A percentile compares a stretch with the other conserved stretches of the same genome.
Evolutionary conservation across 2,329 filamentous ascomycete genomes (phyloP).

Genomic region (Dactylellina drechsleri): DNA sequence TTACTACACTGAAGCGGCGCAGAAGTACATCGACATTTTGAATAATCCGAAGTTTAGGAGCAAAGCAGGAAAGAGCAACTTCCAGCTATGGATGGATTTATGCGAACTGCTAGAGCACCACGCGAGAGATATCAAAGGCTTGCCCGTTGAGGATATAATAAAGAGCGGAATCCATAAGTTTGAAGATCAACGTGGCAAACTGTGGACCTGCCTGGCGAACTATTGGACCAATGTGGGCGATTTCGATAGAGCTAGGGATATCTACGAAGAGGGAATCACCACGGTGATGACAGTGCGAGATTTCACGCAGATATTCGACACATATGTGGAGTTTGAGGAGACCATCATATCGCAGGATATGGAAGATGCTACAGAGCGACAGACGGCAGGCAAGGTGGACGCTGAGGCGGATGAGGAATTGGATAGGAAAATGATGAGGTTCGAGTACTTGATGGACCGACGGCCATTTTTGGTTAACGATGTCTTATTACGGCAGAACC

Average conservation of each 20-base stretch:
- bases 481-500: slow-evolving; percentile 92
- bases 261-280: slow-evolving; percentile 95
- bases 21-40: slow-evolving; percentile 88
- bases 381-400: slow-evolving; percentile 80
- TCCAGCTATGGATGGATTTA: slow-evolving; percentile 98
- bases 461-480: slow-evolving; percentile 96
- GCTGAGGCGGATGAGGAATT: slow-evolving; percentile 91
- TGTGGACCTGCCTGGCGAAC: slow-evolving; percentile 93
- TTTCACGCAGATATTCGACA: slow-evolving; percentile 95
- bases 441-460: slow-evolving; percentile 97
- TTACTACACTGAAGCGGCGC: slow-evolving; percentile 89
- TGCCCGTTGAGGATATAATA: slow-evolving; percentile 91
- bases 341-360: slow-evolving; percentile 91
- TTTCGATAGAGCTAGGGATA: slow-evolving; percentile 83
- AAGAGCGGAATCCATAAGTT: slow-evolving; percentile 90
- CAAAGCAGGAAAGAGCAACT: slow-evolving; percentile 92
- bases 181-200: slow-evolving; percentile 89
- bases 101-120: slow-evolving; percentile 91
- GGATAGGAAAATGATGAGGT: slow-evolving; percentile 96
- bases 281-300: slow-evolving; percentile 99
- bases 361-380: slow-evolving; percentile 81
- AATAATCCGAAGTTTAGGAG: slow-evolving; percentile 91
- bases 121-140: slow-evolving; percentile 85
- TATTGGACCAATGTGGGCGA: slow-evolving; percentile 95
- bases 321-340: slow-evolving; percentile 96